phyloP scores from a whole-genome alignment of 2,329 filamentous ascomycete species.

The Monilinia vaccinii-corymbosi region DNA sequence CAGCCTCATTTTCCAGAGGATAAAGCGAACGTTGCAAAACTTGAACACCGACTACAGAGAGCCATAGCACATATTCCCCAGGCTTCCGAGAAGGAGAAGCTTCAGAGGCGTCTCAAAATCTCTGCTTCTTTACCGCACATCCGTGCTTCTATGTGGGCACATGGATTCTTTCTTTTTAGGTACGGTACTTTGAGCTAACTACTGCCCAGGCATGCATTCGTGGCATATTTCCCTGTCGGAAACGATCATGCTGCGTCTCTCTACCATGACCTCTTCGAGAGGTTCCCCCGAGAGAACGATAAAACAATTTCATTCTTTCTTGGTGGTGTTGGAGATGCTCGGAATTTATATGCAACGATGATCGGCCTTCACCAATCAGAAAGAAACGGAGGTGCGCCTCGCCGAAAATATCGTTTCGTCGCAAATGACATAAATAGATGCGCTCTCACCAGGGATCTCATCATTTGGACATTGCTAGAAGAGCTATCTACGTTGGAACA shows the following conservation, averaged over 20 bases:
- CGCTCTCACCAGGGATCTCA: conserved; percentile 9
- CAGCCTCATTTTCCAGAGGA: background rate
- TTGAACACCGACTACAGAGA: background rate
- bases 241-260: conserved; percentile 1
- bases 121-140: background rate
- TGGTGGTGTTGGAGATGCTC: conserved; percentile 11
- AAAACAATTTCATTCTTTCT: conserved; percentile 12
- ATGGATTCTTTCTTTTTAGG: too few species aligned
- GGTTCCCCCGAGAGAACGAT: background rate
- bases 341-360: conserved; percentile 8
- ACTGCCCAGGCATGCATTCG: background rate
- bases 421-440: conserved; percentile 13
- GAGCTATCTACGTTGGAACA: background rate
- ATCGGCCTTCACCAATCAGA: conserved; percentile 7
- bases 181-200: background rate
- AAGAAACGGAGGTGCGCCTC: background rate
- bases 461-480: conserved; percentile 12
- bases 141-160: background rate
- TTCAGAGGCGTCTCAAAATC: background rate
- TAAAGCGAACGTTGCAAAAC: background rate
- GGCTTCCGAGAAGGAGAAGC: background rate
- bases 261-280: background rate
- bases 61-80: background rate
- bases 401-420: conserved; percentile 11
- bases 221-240: conserved; percentile 3